Evolutionary conservation across 202 grass and related monocot genomes (phyloP).

Genomic region (Dendrocalamus latiflorus): DNA sequence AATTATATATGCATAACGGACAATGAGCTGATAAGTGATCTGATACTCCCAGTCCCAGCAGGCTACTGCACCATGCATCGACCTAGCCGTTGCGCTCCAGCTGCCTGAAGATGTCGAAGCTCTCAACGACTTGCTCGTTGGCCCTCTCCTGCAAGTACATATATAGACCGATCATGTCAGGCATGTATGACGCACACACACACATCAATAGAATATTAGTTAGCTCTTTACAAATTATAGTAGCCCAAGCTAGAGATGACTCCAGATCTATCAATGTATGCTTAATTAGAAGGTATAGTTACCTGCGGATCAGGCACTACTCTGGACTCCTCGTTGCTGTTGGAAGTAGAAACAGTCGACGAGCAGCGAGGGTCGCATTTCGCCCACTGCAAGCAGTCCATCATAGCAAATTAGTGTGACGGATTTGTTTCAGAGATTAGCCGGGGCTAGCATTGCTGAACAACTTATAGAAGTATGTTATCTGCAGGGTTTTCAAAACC

Average conservation of each 20-base stretch:
- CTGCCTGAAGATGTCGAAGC: slow-evolving; percentile 87
- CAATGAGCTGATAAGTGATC: slow-evolving; percentile 13
- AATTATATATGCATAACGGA: slow-evolving; percentile 26
- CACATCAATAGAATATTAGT: too few species aligned
- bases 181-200: too few species aligned
- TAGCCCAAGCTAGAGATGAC: background rate
- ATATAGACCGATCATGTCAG: background rate
- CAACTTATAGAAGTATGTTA: too few species aligned
- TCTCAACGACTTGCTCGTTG: slow-evolving; percentile 56
- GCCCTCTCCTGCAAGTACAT: slow-evolving; percentile 49
- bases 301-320: slow-evolving; percentile 42
- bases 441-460: background rate
- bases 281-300: background rate
- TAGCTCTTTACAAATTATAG: too few species aligned
- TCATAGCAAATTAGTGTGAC: background rate
- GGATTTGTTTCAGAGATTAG: background rate
- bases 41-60: slow-evolving; percentile 8
- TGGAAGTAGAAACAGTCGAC: slow-evolving; percentile 58
- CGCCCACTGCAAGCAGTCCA: slow-evolving; percentile 57
- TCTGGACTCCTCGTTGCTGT: slow-evolving; percentile 43
- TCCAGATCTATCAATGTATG: background rate
- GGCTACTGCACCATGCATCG: background rate
- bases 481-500: too few species aligned
- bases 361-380: slow-evolving; percentile 83
- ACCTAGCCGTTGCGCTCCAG: slow-evolving; percentile 60